Percentiles rank a stretch among this genome's conserved stretches.
These are phyloP conservation scores for Eutrema yunnanense DNA, from an alignment of 345 rosid genomes.

Conservation along the genomic window DNA sequence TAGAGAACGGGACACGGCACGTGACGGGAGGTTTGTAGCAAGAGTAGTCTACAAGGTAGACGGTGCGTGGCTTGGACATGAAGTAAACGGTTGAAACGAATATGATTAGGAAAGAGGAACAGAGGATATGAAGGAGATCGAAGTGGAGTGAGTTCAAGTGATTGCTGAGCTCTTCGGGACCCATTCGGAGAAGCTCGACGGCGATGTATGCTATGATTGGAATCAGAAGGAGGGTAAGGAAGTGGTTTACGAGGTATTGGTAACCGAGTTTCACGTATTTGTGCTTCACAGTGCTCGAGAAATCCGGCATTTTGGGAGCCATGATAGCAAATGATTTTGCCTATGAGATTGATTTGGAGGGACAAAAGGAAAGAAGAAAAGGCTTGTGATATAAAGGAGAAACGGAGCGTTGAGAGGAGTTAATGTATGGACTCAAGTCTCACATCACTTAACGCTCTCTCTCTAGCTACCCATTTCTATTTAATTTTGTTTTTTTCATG, in stretches of 20 bases:
- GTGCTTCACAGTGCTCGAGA: constrained; percentile 55
- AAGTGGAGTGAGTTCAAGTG: constrained; percentile 46
- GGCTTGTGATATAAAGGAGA: constrained; percentile 22
- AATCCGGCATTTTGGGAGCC: constrained; percentile 41
- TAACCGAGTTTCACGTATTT: constrained; percentile 71
- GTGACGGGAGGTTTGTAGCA: constrained; percentile 59
- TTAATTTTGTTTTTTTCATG: not conserved
- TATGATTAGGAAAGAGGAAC: constrained; percentile 37
- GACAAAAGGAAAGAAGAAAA: not conserved
- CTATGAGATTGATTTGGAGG: constrained; percentile 8
- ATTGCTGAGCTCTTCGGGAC: constrained; percentile 42
- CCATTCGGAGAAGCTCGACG: constrained; percentile 44
- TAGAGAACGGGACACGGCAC: constrained; percentile 58
- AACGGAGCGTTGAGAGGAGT: constrained; percentile 19
- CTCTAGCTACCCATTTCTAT: not conserved
- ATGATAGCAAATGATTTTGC: not conserved
- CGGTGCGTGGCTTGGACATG: constrained; percentile 57
- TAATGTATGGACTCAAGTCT: constrained; percentile 17
- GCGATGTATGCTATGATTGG: constrained; percentile 42
- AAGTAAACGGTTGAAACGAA: constrained; percentile 51
- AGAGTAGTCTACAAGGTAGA: constrained; percentile 57
- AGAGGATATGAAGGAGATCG: constrained; percentile 37
- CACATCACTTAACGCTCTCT: constrained; percentile 24
- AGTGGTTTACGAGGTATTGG: constrained; percentile 62
- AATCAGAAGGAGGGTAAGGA: constrained; percentile 43